Evolutionary conservation across 805 yeast genomes (phyloP), one percentile per base, ranked within the genome.

Genomic region (Metschnikowia baotianmanensis): DNA sequence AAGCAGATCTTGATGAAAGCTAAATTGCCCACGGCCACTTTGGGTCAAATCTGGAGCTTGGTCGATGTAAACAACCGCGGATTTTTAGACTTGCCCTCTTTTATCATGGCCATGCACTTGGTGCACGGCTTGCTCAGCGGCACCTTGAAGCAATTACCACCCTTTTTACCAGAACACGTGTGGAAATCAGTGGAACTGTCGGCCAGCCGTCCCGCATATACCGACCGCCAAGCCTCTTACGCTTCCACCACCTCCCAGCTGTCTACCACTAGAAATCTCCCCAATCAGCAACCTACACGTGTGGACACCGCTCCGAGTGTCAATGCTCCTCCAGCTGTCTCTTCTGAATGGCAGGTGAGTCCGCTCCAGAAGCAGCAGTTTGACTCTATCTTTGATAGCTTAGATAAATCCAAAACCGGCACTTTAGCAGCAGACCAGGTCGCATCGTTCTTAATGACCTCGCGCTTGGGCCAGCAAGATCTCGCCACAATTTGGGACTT

Each of bases 401-500:
- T 91, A 46, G 98, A 91, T 58, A 83, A 82, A 50, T 36, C 66
- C 6, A 72, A 76, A 24, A 43, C 68, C 2, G 96, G 95, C 5
- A 56, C 69, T 2, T 72, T 91, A 50, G 76, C 82, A 17, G 83
- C 96, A 3, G 78, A 74, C 44, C 87, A 87, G 50, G 88, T 93
- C 32, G 99, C 96, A 6, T 82, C 84, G 6, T 88, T 90, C 59
- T 77, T 93, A 53, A 81, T 87, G 73, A 84, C 93, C 8, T 91
- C 98, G 3, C 85, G 86, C 47, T 76, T 93, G 45, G 76, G 82
- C 37, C 96, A 90, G 55, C 90, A 86, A 37, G 81, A 79, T 16
- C 74, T 93, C 47, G 99, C 98, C 1, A 67, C 79, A 18, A 81
- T 91, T 31, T 93, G 99, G 99, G 99, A 93, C 63, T 72, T 93